Evolutionary conservation across 345 rosid species (phyloP), one percentile per base, ranked within the genome.

Genomic region (Populus euphratica): DNA sequence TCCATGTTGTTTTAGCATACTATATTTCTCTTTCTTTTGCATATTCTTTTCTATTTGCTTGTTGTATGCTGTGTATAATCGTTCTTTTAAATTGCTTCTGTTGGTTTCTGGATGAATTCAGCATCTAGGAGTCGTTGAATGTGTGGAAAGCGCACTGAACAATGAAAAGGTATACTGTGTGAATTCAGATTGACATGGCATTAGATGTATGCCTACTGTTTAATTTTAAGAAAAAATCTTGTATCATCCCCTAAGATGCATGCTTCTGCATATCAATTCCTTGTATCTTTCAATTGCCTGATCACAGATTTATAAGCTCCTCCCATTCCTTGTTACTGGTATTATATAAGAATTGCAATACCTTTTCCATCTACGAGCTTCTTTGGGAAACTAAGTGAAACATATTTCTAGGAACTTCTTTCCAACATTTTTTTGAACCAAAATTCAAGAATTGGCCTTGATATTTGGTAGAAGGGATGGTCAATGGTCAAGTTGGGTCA

Each of bases 1-100:
- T 68, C 69, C 73, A 21, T 67, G 31, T 68, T 31, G 61, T 77
- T 72, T 65, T 72, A 77, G 73, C 73, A 59, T 63, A 35, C n/a
- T 71, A 23, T 17, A 50, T 56, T 66, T 68, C 21, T n/a, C 33
- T 62, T 71, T 23, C 65, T 27, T 21, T 4, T 3, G 7, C 18
- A 25, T 16, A 17, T 47, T 63, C 11, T 59, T 9, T 14, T 35
- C 2, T 27, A 62, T 50, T 77, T 74, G 73, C 35, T 78, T 76
- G 69, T 62, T 67, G 73, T 73, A 63, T 70, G 78, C 65, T 69
- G 77, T 70, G 44, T 62, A 56, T 77, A 59, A 10, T 11, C 35
- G 25, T 38, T 75, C 69, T 9, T 12, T 27, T 41, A 75, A 79
- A 65, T 69, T 59, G 17, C 20, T 4, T 76, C 25, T 68, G 35